Conservation (phyloP, 805 yeast genomes). For the Candida yuanshanica region DNA sequence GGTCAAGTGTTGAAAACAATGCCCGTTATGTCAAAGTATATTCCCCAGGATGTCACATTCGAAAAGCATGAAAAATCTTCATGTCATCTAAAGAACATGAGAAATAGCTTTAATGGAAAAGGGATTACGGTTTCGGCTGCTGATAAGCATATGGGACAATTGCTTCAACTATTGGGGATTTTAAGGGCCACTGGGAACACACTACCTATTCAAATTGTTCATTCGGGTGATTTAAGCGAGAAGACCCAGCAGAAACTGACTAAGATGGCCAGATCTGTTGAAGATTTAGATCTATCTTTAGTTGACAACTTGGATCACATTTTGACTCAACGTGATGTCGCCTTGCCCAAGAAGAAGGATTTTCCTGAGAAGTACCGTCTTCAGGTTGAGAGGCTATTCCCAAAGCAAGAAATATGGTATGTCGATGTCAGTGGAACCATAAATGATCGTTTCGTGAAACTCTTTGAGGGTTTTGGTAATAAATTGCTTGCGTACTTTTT, state of each 20-base stretch:
- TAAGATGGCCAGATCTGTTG: slow-evolving; percentile 26
- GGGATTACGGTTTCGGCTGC: slow-evolving; percentile 29
- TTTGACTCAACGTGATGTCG: slow-evolving; percentile 3
- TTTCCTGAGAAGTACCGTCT: not conserved
- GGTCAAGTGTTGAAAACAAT: slow-evolving; percentile 20
- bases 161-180: slow-evolving; percentile 34
- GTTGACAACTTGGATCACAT: slow-evolving; percentile 8
- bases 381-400: slow-evolving; percentile 15
- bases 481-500: slow-evolving; percentile 44
- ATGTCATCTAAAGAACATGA: slow-evolving; percentile 24
- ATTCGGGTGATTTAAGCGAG: slow-evolving; percentile 29
- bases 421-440: slow-evolving; percentile 27
- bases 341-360: not conserved
- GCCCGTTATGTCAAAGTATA: slow-evolving; percentile 12
- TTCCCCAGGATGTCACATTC: not conserved
- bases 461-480: slow-evolving; percentile 37
- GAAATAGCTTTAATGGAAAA: slow-evolving; percentile 27
- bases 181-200: slow-evolving; percentile 30
- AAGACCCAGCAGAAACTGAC: slow-evolving; percentile 27
- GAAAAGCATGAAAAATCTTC: not conserved
- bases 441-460: slow-evolving; percentile 8
- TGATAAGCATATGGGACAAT: slow-evolving; percentile 25
- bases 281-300: slow-evolving; percentile 7
- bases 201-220: slow-evolving; percentile 38
- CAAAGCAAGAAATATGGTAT: slow-evolving; percentile 36